Evolutionary conservation across 2,329 filamentous ascomycete species (phyloP), one percentile per base, ranked within the genome.

Genomic region (Neocucurbitaria cava): DNA sequence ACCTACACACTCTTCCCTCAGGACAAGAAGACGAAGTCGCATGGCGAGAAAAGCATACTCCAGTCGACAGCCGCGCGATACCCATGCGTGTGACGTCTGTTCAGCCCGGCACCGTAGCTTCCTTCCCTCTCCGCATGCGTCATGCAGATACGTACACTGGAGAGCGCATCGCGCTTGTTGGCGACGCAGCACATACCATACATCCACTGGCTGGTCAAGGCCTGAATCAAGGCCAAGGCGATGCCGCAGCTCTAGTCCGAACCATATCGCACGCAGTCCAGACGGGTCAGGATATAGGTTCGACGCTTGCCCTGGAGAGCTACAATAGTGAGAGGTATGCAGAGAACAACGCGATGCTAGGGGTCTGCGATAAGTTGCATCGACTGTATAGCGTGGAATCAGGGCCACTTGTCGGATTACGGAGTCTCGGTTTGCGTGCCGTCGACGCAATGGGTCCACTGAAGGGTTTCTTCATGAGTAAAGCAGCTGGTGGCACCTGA

Each of bases 131-230:
- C 17, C 91, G 89, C 70, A 83, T 98, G 80, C 88, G 93, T 24
- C 95, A 99, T 73, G 93, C 94, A n/a, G 91, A 96, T 69, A 92
- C 91, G 1, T 99, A 99, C 72, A 90, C 91, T 38, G 90, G 88
- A 35, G 92, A 96, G 69, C 89, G 95, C n/a, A 82, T 97, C 8
- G 95, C 93, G 0, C 85, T 99, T 1, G 87, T 99, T 31, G 95
- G 95, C 56, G 95, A 99, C 63, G 95, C 95, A 1, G 95, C 95
- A 7, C 95, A 99, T 74, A 96, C 93, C 1, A 88, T 96, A 61
- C 95, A 99, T 74, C 95, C 95, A 0, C 87, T 99, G 3, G 95
- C 92, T 1, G 95, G 95, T 0, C 95, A 98, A 76, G 95, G 95
- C 1, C 82, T 99, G 13, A 99, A 99, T 71, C 90, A 96, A 67